These are phyloP conservation scores for Aspergillus steynii DNA, from an alignment of 495 filamentous ascomycete species.

Conservation along the genomic window DNA sequence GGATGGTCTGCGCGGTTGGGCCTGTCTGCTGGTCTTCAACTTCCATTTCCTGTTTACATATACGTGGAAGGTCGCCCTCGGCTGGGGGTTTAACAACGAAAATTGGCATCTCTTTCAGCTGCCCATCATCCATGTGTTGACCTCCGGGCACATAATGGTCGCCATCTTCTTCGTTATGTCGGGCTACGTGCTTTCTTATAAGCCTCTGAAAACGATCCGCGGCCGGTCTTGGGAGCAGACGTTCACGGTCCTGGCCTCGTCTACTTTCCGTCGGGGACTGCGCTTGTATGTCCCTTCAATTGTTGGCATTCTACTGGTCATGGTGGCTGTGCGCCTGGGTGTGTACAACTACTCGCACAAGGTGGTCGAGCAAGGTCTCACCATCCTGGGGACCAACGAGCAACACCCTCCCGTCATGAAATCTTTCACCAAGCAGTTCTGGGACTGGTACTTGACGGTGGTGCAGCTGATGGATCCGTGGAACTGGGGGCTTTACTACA, in stretches of 20 bases:
- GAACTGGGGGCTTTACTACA: conserved; percentile 54
- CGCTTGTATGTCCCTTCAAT: conserved; percentile 64
- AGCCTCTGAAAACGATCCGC: conserved; percentile 61
- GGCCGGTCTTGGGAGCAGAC: conserved; percentile 51
- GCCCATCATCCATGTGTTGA: conserved; percentile 62
- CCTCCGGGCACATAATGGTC: conserved; percentile 69
- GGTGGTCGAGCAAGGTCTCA: conserved; percentile 42
- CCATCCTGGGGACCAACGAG: conserved; percentile 47
- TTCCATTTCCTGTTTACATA: conserved; percentile 56
- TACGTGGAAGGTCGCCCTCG: conserved; percentile 46
- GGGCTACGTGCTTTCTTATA: conserved; percentile 66
- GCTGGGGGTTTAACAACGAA: conserved; percentile 50
- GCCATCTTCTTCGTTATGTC: conserved; percentile 75
- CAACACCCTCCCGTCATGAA: conserved; percentile 47
- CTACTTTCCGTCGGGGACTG: conserved; percentile 63
- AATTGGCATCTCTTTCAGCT: conserved; percentile 61
- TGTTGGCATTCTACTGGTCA: conserved; percentile 55
- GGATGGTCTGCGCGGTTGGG: conserved; percentile 53
- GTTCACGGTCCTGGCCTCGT: conserved; percentile 53
- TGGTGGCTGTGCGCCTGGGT: conserved; percentile 54
- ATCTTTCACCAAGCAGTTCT: conserved; percentile 45
- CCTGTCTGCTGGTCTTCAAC: conserved; percentile 53
- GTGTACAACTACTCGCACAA: conserved; percentile 44
- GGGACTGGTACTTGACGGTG: conserved; percentile 50
- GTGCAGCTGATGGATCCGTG: conserved; percentile 54